Base-by-base conservation (phyloP, 768 basidiomycete genomes). In the Pulveroboletus sp. region DNA sequence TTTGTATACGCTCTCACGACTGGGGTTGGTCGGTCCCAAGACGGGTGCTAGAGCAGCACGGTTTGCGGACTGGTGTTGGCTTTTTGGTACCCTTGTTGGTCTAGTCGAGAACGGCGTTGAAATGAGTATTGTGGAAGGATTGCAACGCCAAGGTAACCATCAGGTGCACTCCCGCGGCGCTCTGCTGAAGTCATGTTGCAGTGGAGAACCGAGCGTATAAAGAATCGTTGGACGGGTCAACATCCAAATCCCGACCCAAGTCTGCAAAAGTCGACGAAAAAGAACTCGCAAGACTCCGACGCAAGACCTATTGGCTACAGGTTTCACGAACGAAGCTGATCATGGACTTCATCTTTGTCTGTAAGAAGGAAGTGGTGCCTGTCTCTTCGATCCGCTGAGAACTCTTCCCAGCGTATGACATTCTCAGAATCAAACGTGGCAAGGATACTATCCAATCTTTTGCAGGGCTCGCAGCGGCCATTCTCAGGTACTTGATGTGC, bases 311-410 rank as follows among this genome's bases (percentile, higher is more conserved):
- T 59, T 92, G 89, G 89, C 70, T 92, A 40, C 80, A 80, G 57
- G 66, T 87, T 43, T 76, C 83, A 22, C 72, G 85, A 50, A 71
- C 75, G 47, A 93, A 93, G 72, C 71, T 93, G 51, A 60, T 78
- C 36, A 89, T 91, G 88, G 90, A 93, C 65, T 70, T 93, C 53
- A 80, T 90, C 60, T 93, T 92, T 69, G 90, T 91, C 63, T 90
- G 89, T 93, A 63, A 68, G 80, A 53, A 10, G 12, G 17, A 41
- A 4, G 29, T 1, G 4, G 58, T 73, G 72, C 26, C 49, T 56
- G 26, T 16, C n/a, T 40, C 10, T 29, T 49, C 42, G 35, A 43
- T 22, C 30, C 48, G 30, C 37, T 53, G 48, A 63, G 51, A 17
- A 2, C 26, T 14, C 22, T 32, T 42, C 32, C 44, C 59, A 92